phyloP scores from a whole-genome alignment of 2,329 filamentous ascomycete species.

The Fusarium papillatum region DNA sequence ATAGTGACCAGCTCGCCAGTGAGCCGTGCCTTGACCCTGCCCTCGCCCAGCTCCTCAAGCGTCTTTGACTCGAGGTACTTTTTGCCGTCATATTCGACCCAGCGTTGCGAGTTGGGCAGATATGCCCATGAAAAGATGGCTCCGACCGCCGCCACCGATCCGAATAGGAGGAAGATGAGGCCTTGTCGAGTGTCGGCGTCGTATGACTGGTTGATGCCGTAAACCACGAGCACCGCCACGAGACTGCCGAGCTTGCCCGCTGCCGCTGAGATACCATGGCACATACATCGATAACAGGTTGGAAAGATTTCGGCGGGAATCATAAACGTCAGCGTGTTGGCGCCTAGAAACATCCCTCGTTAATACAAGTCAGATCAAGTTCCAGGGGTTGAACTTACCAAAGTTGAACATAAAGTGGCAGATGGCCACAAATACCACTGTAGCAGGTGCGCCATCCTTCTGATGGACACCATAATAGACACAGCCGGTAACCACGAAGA shows the following conservation, averaged over 20 bases:
- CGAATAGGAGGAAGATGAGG: slow-evolving; percentile 65
- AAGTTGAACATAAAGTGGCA: slow-evolving; percentile 70
- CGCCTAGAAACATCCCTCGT: slow-evolving; percentile 52
- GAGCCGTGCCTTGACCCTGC: slow-evolving; percentile 57
- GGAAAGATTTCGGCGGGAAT: slow-evolving; percentile 76
- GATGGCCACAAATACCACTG: slow-evolving; percentile 64
- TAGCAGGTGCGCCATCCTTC: slow-evolving; percentile 56
- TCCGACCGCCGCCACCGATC: slow-evolving; percentile 62
- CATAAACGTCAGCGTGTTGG: slow-evolving; percentile 74
- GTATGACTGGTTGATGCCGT: slow-evolving; percentile 63
- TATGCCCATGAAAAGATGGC: slow-evolving; percentile 67
- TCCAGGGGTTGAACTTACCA: slow-evolving; percentile 49
- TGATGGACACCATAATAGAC: slow-evolving; percentile 64
- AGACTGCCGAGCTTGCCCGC: slow-evolving; percentile 71
- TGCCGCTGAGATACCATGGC: slow-evolving; percentile 73
- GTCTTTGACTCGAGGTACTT: slow-evolving; percentile 59
- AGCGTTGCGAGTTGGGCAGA: slow-evolving; percentile 61
- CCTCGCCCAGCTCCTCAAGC: slow-evolving; percentile 65
- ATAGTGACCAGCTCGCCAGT: slow-evolving; percentile 61
- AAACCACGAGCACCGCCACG: slow-evolving; percentile 63
- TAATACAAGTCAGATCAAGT: not conserved
- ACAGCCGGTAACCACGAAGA: slow-evolving; percentile 64
- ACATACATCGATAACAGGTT: slow-evolving; percentile 73
- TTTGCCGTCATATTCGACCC: slow-evolving; percentile 52
- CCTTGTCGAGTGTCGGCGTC: slow-evolving; percentile 58